phyloP scores from a whole-genome alignment of 2,329 filamentous ascomycete species.

The Pseudopyrenochaeta lycopersici region DNA sequence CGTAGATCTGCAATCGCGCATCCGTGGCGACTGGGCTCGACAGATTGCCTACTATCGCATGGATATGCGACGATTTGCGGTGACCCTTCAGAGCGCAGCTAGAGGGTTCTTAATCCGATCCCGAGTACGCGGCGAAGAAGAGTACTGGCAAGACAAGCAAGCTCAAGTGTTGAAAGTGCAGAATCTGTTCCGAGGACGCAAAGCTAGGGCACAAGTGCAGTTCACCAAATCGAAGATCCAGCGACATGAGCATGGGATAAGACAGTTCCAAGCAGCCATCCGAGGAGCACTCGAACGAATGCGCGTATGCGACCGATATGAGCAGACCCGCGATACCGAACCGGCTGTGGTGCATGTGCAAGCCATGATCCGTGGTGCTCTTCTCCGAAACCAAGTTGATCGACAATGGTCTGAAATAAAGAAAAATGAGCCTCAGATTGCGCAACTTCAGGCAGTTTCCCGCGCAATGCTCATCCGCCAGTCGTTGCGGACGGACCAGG shows the following conservation, averaged over 20 bases:
- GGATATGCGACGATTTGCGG: constrained; percentile 82
- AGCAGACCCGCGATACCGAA: constrained; percentile 69
- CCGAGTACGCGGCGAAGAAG: constrained; percentile 68
- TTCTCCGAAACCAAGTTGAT: constrained; percentile 67
- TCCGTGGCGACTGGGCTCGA: constrained; percentile 86
- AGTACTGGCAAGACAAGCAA: constrained; percentile 75
- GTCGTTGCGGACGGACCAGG: constrained; percentile 44
- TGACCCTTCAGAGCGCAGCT: constrained; percentile 79
- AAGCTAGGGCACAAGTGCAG: constrained; percentile 56
- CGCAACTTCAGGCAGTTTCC: constrained; percentile 51
- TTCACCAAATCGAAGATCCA: constrained; percentile 58
- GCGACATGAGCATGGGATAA: constrained; percentile 55
- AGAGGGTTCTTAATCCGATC: constrained; percentile 79
- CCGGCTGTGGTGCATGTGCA: constrained; percentile 64
- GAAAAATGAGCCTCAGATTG: constrained; percentile 60
- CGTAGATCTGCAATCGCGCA: constrained; percentile 82
- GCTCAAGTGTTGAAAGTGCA: constrained; percentile 80
- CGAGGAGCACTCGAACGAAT: constrained; percentile 56
- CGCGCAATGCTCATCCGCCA: constrained; percentile 54
- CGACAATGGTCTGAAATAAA: constrained; percentile 44
- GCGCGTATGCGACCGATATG: constrained; percentile 62
- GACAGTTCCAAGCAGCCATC: constrained; percentile 66
- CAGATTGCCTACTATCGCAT: constrained; percentile 84
- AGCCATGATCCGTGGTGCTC: constrained; percentile 69
- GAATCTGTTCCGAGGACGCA: constrained; percentile 77